A percentile compares a stretch with the other conserved stretches of the same genome.
phyloP scores from a whole-genome alignment of 495 filamentous ascomycete species.

The Aspergillus sclerotiicarbonarius region DNA sequence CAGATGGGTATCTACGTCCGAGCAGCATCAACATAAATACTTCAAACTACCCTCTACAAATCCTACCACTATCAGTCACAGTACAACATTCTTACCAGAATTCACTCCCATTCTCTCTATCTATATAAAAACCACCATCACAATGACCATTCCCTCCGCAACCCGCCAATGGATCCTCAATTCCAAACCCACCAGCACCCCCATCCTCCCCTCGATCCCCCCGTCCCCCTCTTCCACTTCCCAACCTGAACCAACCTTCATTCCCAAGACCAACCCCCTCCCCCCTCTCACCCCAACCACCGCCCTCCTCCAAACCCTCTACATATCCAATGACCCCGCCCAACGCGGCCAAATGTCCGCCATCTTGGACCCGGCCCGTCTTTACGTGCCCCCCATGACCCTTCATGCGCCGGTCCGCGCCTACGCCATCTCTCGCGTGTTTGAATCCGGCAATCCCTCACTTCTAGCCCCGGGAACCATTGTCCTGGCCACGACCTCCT shows the following conservation, averaged over 20 bases:
- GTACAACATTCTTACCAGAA: background rate
- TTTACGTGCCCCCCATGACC: slow-evolving; percentile 58
- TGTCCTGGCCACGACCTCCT: slow-evolving; percentile 39
- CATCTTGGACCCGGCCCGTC: slow-evolving; percentile 38
- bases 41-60: no score
- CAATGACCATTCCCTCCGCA: slow-evolving; percentile 12
- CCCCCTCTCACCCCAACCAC: slow-evolving; percentile 48
- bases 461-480: slow-evolving; percentile 32
- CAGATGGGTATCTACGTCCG: background rate
- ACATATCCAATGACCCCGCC: slow-evolving; percentile 67
- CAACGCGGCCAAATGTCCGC: slow-evolving; percentile 65
- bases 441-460: slow-evolving; percentile 32
- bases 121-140: background rate
- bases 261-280: slow-evolving; percentile 40
- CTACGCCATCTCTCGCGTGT: slow-evolving; percentile 44
- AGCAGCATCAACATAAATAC: no score
- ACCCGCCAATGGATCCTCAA: slow-evolving; percentile 39
- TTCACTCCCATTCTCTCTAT: background rate
- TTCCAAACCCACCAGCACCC: slow-evolving; percentile 24
- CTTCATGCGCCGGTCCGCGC: slow-evolving; percentile 61
- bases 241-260: slow-evolving; percentile 42
- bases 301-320: slow-evolving; percentile 58
- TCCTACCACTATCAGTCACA: background rate
- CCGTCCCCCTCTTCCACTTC: slow-evolving; percentile 18
- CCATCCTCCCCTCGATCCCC: background rate